Evolutionary conservation across 2,329 filamentous ascomycete genomes (phyloP), one percentile per base, ranked within the genome.

Genomic region (Xylaria sp.): DNA sequence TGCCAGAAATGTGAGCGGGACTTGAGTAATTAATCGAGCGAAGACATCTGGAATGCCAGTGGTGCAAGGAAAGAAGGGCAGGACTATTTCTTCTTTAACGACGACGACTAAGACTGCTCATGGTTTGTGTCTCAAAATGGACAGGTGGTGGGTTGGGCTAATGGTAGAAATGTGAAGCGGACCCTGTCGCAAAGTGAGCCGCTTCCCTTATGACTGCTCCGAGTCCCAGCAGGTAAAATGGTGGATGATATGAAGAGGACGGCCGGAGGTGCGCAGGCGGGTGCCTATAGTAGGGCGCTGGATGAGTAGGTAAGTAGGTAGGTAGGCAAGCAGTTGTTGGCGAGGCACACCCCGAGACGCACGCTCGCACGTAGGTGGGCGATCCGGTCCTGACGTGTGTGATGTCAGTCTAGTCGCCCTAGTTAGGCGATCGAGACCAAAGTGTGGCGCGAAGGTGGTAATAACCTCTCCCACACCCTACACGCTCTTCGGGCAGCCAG

Each of bases 11-110:
- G 75, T 65, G 66, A 68, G 68, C 69, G 57, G 64, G 55, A 70
- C 56, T 37, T 69, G 72, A 66, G 60, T 64, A 68, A 70, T 70
- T 73, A 76, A 73, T 75, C 68, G 71, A 66, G 67, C 67, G 65
- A 70, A 72, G 71, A 74, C 72, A 75, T 74, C 63, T 72, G 74
- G 73, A 77, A 77, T 77, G 76, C 72, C 68, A 75, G 77, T 70
- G 69, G 76, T 74, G 74, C 65, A 76, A 76, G 7, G 34, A 34
- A 34, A 74, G 32, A 37, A 37, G 75, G 75, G 74, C 73, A 68
- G 61, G 51, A 34, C 48, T 68, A 63, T 58, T 75, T 78, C 75
- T 76, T 78, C 71, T 76, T 78, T 70, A 76, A 72, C 72, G 63
- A 66, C 60, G 65, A 56, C 50, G 64, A 68, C 51, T 64, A 66